Evolutionary conservation across 495 filamentous ascomycete genomes (phyloP), one percentile per base, ranked within the genome.

Genomic region (Cetradonia linearis): DNA sequence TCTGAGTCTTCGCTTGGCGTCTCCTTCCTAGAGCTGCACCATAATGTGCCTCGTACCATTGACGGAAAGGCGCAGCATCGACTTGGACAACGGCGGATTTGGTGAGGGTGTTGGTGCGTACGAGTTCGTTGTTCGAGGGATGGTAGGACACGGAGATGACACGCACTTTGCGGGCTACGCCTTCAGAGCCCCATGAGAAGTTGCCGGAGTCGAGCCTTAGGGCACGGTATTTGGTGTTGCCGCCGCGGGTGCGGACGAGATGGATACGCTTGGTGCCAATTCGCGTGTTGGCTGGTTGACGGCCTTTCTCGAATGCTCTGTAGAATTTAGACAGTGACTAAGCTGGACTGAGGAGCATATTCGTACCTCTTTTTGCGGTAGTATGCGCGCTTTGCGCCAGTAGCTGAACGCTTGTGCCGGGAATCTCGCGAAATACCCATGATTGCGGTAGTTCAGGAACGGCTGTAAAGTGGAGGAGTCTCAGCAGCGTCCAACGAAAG

Each of bases 361-460:
- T 71, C 77, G 77, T 85, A 86, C 83, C 83, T 84, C 82, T 86
- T 86, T 80, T 86, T 86, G 77, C 89, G 88, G 80, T 94, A 95
- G 82, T 81, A 84, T 78, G 91, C 82, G 71, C 92, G 84, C 87
- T 96, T 96, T 68, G 92, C 92, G 81, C 92, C 92, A 70, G 92
- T 90, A 75, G 89, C 89, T 77, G 88, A 87, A 80, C 92, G 91
- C 87, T 97, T 97, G 84, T 97, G 92, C 80, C 92, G 89, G 71
- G 89, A 95, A 79, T 96, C 92, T 77, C 92, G 88, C 78, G 91
- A 95, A 79, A 97, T 96, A 97, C 92, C 92, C 92, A 97, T 97
- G 77, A 82, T 86, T 82, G 82, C 83, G 78, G 72, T 77, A 72
- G 68, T 72, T 82, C 71, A 71, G 71, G 76, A 77, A 81, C 78